phyloP scores from a whole-genome alignment of 768 basidiomycete species.

The Rhodotorula diobovata region DNA sequence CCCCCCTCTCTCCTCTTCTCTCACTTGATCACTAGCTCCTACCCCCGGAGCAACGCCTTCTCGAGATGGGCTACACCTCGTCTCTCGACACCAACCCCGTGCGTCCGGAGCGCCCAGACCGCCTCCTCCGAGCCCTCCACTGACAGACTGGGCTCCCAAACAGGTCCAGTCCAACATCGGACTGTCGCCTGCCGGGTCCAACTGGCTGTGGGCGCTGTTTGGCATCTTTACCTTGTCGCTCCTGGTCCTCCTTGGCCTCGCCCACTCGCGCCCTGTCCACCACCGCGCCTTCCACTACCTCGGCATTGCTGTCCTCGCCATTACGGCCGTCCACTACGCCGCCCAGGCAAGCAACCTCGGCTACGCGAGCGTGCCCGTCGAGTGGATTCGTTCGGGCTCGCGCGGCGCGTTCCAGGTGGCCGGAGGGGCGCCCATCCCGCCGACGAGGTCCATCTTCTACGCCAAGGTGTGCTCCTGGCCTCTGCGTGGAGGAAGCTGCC shows the following conservation, averaged over 20 bases:
- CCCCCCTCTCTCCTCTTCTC: background rate
- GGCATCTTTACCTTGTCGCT: conserved; percentile 9
- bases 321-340: conserved; percentile 9
- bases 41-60: too few relatives aligned
- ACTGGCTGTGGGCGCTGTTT: background rate
- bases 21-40: too few relatives aligned
- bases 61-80: background rate
- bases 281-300: conserved; percentile 21
- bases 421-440: conserved; percentile 7
- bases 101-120: too few relatives aligned
- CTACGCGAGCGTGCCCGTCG: conserved; percentile 12
- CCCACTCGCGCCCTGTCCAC: background rate
- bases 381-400: conserved; percentile 11
- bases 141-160: too few relatives aligned
- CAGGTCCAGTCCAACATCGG: background rate
- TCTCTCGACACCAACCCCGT: background rate
- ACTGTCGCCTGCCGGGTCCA: background rate
- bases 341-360: conserved; percentile 14
- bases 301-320: conserved; percentile 14
- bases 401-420: conserved; percentile 12
- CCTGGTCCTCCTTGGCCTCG: background rate
- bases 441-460: conserved; percentile 20
- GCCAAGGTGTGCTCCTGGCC: background rate
- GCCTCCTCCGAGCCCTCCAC: too few relatives aligned
- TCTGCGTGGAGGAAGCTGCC: background rate